phyloP scores from a whole-genome alignment of 441 rosid genomes.

The Euphorbia schlechtendalii region DNA sequence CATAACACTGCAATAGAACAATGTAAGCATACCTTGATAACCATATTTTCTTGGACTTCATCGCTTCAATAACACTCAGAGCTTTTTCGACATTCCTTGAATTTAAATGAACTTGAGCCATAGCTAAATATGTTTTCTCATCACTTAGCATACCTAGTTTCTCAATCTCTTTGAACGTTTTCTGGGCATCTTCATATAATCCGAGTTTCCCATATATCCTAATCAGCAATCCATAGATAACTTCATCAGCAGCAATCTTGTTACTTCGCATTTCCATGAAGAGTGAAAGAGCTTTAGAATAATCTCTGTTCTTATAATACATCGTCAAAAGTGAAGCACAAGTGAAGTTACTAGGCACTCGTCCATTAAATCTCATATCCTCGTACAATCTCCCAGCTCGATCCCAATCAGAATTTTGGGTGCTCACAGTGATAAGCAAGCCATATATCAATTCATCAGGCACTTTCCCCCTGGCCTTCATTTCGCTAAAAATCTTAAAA shows the following conservation, averaged over 20 bases:
- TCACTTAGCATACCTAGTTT: conserved; percentile 52
- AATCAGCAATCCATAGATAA: conserved; percentile 79
- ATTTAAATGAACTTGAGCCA: conserved; percentile 81
- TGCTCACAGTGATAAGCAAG: conserved; percentile 51
- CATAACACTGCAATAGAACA: conserved; percentile 74
- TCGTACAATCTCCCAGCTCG: conserved; percentile 55
- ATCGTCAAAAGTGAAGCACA: conserved; percentile 85
- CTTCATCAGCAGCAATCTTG: conserved; percentile 67
- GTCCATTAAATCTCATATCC: conserved; percentile 60
- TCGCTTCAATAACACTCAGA: conserved; percentile 45
- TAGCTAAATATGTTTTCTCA: conserved; percentile 85
- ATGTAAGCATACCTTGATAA: conserved; percentile 77
- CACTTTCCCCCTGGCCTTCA: conserved; percentile 54
- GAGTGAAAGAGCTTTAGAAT: conserved; percentile 76
- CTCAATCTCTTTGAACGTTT: conserved; percentile 56
- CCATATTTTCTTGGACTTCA: conserved; percentile 64
- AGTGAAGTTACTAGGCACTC: conserved; percentile 79
- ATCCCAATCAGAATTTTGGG: conserved; percentile 50
- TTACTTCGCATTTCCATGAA: conserved; percentile 70
- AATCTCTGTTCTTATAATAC: conserved; percentile 67
- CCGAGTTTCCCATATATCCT: conserved; percentile 90
- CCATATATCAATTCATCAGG: conserved; percentile 85
- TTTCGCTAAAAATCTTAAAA: conserved; percentile 50
- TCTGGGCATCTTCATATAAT: conserved; percentile 68
- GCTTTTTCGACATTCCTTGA: conserved; percentile 66